phyloP scores from a whole-genome alignment of 1,284 basidiomycete species.

The Pterulicium gracile region DNA sequence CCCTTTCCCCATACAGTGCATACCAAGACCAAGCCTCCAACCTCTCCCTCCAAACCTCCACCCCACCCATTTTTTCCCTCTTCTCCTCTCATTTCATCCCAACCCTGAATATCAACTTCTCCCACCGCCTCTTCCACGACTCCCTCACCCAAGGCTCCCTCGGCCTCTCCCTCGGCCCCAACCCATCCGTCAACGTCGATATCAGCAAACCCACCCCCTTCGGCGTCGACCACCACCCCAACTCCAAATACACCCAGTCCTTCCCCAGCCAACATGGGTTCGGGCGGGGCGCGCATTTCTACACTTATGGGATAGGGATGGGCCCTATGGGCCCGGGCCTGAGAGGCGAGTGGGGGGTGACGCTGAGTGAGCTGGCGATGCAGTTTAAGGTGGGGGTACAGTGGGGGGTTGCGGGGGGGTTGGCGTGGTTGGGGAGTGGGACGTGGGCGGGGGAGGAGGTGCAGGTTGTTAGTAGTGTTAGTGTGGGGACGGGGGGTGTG shows the following conservation, averaged over 20 bases:
- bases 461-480: constrained; percentile 20
- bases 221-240: constrained; percentile 10
- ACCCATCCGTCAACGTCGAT: constrained; percentile 6
- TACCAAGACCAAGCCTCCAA: not conserved
- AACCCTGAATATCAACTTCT: constrained; percentile 18
- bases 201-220: constrained; percentile 21
- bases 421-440: constrained; percentile 19
- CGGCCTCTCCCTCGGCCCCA: constrained; percentile 1
- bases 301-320: constrained; percentile 21
- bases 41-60: not conserved
- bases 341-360: constrained; percentile 22
- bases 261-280: constrained; percentile 23
- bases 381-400: constrained; percentile 23
- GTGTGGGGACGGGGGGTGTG: constrained; percentile 20
- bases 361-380: constrained; percentile 25
- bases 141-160: constrained; percentile 17
- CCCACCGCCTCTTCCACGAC: constrained; percentile 22
- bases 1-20: not conserved
- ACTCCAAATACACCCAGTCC: constrained; percentile 5
- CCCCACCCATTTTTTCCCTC: constrained; percentile 15
- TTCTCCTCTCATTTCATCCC: constrained; percentile 17
- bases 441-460: constrained; percentile 21
- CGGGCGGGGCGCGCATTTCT: constrained; percentile 18
- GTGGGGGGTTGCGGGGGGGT: constrained; percentile 19
- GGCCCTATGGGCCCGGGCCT: constrained; percentile 22